These are phyloP conservation scores for Agaricus subrufescens DNA, from an alignment of 768 basidiomycete species.

Conservation along the genomic window DNA sequence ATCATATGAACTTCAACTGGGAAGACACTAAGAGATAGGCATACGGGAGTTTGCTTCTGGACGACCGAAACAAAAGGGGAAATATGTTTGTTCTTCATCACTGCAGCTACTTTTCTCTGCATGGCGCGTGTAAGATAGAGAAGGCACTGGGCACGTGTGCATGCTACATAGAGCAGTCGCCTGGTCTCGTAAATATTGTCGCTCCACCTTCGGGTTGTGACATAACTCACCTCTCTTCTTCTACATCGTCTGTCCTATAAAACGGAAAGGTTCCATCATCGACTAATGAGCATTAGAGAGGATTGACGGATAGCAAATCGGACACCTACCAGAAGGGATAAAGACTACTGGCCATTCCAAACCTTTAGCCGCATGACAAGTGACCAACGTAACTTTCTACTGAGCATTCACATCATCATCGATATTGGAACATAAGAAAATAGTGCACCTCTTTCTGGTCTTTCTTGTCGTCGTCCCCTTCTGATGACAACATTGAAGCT, in stretches of 20 bases:
- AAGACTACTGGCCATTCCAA: conserved; percentile 92
- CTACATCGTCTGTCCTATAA: conserved; percentile 63
- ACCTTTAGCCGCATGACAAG: conserved; percentile 88
- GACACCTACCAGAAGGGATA: conserved; percentile 54
- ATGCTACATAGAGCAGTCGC: conserved; percentile 83
- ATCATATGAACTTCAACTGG: neutral
- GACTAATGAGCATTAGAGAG: conserved; percentile 31
- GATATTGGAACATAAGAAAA: neutral
- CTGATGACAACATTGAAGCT: conserved; percentile 79
- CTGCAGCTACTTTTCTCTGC: conserved; percentile 51
- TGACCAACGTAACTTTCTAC: conserved; percentile 80
- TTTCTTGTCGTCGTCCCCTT: conserved; percentile 55
- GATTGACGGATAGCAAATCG: neutral
- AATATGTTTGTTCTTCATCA: conserved; percentile 42
- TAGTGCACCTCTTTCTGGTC: conserved; percentile 10
- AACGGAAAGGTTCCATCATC: conserved; percentile 77
- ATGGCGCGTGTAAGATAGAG: conserved; percentile 52
- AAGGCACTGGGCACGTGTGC: conserved; percentile 76
- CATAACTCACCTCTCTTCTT: conserved; percentile 69
- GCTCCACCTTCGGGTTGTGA: neutral
- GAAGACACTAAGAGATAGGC: neutral
- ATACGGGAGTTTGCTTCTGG: conserved; percentile 36
- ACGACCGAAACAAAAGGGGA: conserved; percentile 56
- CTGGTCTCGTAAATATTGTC: conserved; percentile 28
- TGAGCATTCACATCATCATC: neutral